Evolutionary conservation across 768 basidiomycete species (phyloP).

Genomic region (Lenzites betulinus): DNA sequence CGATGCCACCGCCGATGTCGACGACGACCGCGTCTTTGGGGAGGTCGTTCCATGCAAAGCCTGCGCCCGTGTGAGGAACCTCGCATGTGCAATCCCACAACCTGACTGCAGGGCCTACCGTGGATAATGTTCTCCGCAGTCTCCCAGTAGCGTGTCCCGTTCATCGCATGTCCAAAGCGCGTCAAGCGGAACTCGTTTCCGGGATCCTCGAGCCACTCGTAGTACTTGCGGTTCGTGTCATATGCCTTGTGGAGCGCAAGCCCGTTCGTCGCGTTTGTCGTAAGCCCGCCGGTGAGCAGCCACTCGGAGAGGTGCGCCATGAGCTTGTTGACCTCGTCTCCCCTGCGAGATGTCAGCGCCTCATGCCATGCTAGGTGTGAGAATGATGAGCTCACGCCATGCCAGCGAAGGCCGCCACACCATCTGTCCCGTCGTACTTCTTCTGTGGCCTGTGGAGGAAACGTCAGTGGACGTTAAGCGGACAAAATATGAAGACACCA

Average conservation of each 20-base stretch:
- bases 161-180: slow-evolving; percentile 73
- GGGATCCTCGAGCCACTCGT: slow-evolving; percentile 73
- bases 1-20: slow-evolving; percentile 26
- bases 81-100: neutral
- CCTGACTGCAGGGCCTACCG: neutral
- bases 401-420: slow-evolving; percentile 7
- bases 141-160: slow-evolving; percentile 67
- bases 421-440: slow-evolving; percentile 21
- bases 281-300: slow-evolving; percentile 1
- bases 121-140: slow-evolving; percentile 22
- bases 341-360: neutral
- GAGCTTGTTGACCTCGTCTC: slow-evolving; percentile 3
- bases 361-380: neutral
- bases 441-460: neutral
- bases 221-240: slow-evolving; percentile 48
- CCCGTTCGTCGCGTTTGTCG: slow-evolving; percentile 26
- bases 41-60: slow-evolving; percentile 21
- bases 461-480: too few species aligned
- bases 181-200: slow-evolving; percentile 46
- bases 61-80: slow-evolving; percentile 1
- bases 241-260: slow-evolving; percentile 62
- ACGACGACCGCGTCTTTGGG: slow-evolving; percentile 18
- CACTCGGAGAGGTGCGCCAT: slow-evolving; percentile 6
- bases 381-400: slow-evolving; percentile 3
- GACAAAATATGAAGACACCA: too few species aligned